Conservation (phyloP, 1,284 basidiomycete genomes). For the Neolentinus lepideus region DNA sequence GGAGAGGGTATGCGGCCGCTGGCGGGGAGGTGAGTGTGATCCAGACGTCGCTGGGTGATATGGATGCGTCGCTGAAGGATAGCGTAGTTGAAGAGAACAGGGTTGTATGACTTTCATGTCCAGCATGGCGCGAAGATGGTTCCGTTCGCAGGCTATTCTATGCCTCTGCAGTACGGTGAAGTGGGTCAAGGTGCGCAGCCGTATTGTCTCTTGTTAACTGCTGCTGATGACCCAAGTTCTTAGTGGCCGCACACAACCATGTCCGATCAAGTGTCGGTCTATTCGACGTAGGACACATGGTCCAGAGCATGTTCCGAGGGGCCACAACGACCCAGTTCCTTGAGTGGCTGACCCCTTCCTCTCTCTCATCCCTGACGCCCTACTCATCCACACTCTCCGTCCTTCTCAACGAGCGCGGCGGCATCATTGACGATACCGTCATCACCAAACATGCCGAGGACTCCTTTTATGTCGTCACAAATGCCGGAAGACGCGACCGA, state of each 20-base stretch:
- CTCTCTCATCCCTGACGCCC: conserved; percentile 57
- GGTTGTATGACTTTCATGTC: conserved; percentile 89
- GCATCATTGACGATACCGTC: conserved; percentile 93
- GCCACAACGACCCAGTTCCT: conserved; percentile 73
- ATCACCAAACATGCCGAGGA: conserved; percentile 79
- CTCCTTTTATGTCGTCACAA: conserved; percentile 93
- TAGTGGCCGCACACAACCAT: conserved; percentile 90
- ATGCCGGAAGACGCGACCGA: conserved; percentile 81
- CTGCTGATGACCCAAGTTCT: conserved; percentile 7
- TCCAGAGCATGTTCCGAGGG: conserved; percentile 84
- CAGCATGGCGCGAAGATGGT: conserved; percentile 91
- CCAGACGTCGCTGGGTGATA: no score
- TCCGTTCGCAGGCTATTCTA: conserved; percentile 90
- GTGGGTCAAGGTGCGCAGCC: conserved; percentile 68
- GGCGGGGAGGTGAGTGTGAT: neutral
- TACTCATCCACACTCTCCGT: conserved; percentile 83
- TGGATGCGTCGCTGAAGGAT: neutral
- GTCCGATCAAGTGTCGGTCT: conserved; percentile 81
- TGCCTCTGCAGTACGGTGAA: conserved; percentile 86
- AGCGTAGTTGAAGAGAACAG: conserved; percentile 52
- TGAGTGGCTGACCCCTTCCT: conserved; percentile 80
- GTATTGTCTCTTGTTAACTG: neutral
- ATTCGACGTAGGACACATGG: conserved; percentile 99
- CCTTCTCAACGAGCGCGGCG: conserved; percentile 82
- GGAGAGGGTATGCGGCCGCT: neutral